A percentile compares a stretch with the other conserved stretches of the same genome.
Conservation (phyloP, 768 basidiomycete genomes). For the Suillus occidentalis region DNA sequence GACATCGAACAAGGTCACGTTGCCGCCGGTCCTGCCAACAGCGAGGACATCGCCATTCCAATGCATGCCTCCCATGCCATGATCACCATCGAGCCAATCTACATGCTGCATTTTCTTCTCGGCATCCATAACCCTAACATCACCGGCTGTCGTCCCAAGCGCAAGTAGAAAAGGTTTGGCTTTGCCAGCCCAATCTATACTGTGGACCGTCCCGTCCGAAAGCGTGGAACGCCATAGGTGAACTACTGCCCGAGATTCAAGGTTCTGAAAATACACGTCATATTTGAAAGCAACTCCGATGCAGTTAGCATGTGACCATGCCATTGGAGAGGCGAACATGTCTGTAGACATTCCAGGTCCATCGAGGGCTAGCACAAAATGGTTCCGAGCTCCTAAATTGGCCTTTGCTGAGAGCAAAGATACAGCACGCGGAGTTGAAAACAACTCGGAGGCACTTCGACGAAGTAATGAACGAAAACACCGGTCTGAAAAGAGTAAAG, state of each 20-base stretch:
- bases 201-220: constrained; percentile 39
- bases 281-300: constrained; percentile 63
- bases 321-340: constrained; percentile 55
- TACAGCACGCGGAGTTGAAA: constrained; percentile 32
- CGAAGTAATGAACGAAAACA: constrained; percentile 50
- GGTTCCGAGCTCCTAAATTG: constrained; percentile 52
- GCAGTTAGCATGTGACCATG: constrained; percentile 58
- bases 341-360: constrained; percentile 60
- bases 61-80: constrained; percentile 40
- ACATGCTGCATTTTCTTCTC: constrained; percentile 26
- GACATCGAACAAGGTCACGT: constrained; percentile 38
- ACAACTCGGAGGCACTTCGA: constrained; percentile 52
- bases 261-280: constrained; percentile 63
- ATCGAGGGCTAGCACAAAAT: constrained; percentile 61
- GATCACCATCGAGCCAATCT: constrained; percentile 36
- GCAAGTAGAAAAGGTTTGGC: constrained; percentile 45
- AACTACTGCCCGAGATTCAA: constrained; percentile 52
- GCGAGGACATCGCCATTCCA: constrained; percentile 40
- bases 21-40: constrained; percentile 40
- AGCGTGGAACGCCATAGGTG: constrained; percentile 45
- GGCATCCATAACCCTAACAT: constrained; percentile 57
- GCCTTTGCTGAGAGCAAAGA: constrained; percentile 54
- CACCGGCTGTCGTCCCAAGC: constrained; percentile 50
- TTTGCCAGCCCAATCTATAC: constrained; percentile 52
- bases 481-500: constrained; percentile 33